A percentile compares a stretch with the other conserved stretches of the same genome.
Evolutionary conservation across 805 yeast genomes (phyloP).

Genomic region (Starmerella bombi): DNA sequence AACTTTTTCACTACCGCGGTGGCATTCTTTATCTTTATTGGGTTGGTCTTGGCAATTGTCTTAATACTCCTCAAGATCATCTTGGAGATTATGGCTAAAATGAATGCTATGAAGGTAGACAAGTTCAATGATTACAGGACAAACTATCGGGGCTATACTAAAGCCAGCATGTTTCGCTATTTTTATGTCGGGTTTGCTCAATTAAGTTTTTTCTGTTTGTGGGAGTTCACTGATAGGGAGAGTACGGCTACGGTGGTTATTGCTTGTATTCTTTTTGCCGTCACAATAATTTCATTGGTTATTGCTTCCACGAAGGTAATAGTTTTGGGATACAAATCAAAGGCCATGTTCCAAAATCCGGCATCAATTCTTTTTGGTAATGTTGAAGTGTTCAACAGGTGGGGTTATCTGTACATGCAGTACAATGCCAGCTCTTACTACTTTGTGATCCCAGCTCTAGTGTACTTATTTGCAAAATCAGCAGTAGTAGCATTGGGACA

Average conservation of each 20-base stretch:
- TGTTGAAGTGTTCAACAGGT: constrained; percentile 61
- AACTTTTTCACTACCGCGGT: constrained; percentile 76
- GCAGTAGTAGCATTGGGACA: constrained; percentile 81
- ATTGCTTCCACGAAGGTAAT: constrained; percentile 70
- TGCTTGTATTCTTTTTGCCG: constrained; percentile 55
- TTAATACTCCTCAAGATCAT: constrained; percentile 52
- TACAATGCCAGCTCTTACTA: constrained; percentile 77
- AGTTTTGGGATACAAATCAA: constrained; percentile 59
- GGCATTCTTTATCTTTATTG: constrained; percentile 64
- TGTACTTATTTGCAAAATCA: constrained; percentile 59
- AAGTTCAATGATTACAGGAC: constrained; percentile 65
- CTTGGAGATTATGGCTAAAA: constrained; percentile 49
- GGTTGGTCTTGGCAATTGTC: constrained; percentile 46
- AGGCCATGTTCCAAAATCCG: constrained; percentile 67
- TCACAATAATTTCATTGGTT: constrained; percentile 44
- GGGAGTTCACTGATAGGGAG: constrained; percentile 79
- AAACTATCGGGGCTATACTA: constrained; percentile 44
- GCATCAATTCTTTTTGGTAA: constrained; percentile 87
- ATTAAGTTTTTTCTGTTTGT: constrained; percentile 61
- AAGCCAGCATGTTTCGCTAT: constrained; percentile 79
- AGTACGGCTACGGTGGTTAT: constrained; percentile 72
- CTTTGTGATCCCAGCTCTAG: constrained; percentile 55
- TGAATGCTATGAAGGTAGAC: constrained; percentile 45
- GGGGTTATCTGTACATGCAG: constrained; percentile 86
- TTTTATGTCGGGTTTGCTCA: constrained; percentile 81